Percentiles rank a stretch among this genome's conserved stretches.
phyloP scores from a whole-genome alignment of 352 stramenopile species.

The Phytophthora podocarpi region DNA sequence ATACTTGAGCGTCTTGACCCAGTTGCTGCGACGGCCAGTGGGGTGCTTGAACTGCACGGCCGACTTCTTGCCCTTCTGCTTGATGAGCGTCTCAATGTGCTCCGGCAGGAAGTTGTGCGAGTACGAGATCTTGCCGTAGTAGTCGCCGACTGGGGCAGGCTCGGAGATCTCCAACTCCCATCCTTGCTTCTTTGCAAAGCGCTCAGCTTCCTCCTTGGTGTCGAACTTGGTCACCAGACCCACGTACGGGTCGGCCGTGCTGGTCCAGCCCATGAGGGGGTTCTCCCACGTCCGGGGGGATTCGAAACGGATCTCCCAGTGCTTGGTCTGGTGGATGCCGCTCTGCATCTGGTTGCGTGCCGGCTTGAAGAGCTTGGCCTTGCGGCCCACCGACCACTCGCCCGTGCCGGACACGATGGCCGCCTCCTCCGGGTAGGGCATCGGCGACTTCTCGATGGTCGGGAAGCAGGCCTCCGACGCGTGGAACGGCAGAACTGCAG shows the following conservation, averaged over 20 bases:
- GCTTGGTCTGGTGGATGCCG: slow-evolving; percentile 77
- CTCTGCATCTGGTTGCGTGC: slow-evolving; percentile 88
- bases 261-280: slow-evolving; percentile 95
- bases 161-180: slow-evolving; percentile 89
- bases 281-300: slow-evolving; percentile 88
- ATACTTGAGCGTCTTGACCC: slow-evolving; percentile 90
- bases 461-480: slow-evolving; percentile 52
- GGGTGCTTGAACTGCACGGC: slow-evolving; percentile 78
- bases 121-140: slow-evolving; percentile 84
- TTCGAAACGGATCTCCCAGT: slow-evolving; percentile 88
- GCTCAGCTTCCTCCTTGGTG: slow-evolving; percentile 84
- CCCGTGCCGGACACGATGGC: slow-evolving; percentile 68
- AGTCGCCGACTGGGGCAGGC: slow-evolving; percentile 71
- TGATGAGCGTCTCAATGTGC: slow-evolving; percentile 76
- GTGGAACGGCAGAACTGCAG: slow-evolving; percentile 70
- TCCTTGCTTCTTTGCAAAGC: slow-evolving; percentile 83
- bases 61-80: slow-evolving; percentile 83
- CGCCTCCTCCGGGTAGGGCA: slow-evolving; percentile 67
- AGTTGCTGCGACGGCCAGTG: slow-evolving; percentile 80
- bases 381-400: slow-evolving; percentile 67
- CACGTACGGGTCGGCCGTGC: slow-evolving; percentile 87
- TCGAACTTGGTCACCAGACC: slow-evolving; percentile 89
- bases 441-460: slow-evolving; percentile 52
- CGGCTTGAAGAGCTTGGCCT: slow-evolving; percentile 77
- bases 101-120: slow-evolving; percentile 87